Conservation (phyloP, 192 early-diverging fungal species). For the Mortierella alpina region DNA sequence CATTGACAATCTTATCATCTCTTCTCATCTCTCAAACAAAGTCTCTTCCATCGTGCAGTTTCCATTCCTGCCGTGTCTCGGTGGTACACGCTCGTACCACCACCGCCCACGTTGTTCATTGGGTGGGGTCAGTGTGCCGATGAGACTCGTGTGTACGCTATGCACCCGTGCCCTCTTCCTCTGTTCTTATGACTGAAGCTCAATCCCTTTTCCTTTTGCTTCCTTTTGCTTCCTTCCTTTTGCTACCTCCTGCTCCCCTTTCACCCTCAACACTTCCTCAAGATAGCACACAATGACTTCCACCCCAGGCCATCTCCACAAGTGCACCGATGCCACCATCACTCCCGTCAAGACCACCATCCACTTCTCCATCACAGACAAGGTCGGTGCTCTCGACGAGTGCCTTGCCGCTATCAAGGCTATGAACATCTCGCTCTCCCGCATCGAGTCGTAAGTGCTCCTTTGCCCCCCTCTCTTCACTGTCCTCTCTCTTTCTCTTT, state of each 20-base stretch:
- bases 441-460: slow-evolving; percentile 84
- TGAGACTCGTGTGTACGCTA: too few species aligned
- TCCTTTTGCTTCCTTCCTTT: not conserved
- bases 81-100: not conserved
- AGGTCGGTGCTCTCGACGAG: slow-evolving; percentile 86
- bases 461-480: not conserved
- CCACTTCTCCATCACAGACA: slow-evolving; percentile 83
- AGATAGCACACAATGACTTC: not conserved
- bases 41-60: too few species aligned
- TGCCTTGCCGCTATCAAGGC: slow-evolving; percentile 78
- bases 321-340: slow-evolving; percentile 34
- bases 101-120: not conserved
- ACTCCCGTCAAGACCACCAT: slow-evolving; percentile 62
- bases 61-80: not conserved
- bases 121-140: too few species aligned
- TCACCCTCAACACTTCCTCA: not conserved
- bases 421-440: slow-evolving; percentile 83
- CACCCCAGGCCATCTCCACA: slow-evolving; percentile 25
- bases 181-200: not conserved
- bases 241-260: not conserved
- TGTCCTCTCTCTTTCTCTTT: not conserved
- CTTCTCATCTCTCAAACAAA: slow-evolving; percentile 1
- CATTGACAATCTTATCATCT: slow-evolving; percentile 19
- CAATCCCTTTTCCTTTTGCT: not conserved
- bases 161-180: too few species aligned